phyloP scores from a whole-genome alignment of 1,139 yeast genomes.

The Sugiyamaella novakii region DNA sequence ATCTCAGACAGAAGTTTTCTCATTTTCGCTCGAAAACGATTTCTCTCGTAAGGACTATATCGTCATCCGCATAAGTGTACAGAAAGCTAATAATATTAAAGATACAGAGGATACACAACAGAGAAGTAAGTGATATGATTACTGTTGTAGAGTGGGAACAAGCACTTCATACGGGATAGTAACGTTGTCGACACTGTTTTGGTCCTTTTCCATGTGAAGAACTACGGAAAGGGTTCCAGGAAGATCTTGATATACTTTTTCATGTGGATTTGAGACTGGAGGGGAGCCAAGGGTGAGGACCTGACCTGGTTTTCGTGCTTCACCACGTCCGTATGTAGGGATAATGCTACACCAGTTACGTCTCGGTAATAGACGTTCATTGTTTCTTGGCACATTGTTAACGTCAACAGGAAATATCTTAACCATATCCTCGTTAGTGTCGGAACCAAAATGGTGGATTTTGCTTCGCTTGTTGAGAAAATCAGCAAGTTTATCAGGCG shows the following conservation, averaged over 20 bases:
- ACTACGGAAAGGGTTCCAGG: constrained; percentile 66
- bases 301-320: constrained; percentile 27
- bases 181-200: constrained; percentile 51
- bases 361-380: constrained; percentile 67
- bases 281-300: constrained; percentile 35
- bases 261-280: constrained; percentile 48
- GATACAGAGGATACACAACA: no score
- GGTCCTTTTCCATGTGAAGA: constrained; percentile 70
- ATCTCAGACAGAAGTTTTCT: no score
- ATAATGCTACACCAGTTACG: constrained; percentile 66
- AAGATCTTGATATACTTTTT: constrained; percentile 41
- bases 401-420: constrained; percentile 67
- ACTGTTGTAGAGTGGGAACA: no score
- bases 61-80: no score
- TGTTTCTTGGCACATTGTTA: constrained; percentile 56
- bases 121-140: no score
- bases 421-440: constrained; percentile 78
- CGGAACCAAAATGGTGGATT: constrained; percentile 62
- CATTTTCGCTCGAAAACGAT: no score
- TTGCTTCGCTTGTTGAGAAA: constrained; percentile 66
- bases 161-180: constrained; percentile 68
- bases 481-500: constrained; percentile 82
- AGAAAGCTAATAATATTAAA: no score
- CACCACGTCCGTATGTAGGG: constrained; percentile 27
- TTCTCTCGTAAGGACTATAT: no score